Evolutionary conservation across 2,329 filamentous ascomycete genomes (phyloP).

Genomic region (Raffaelea albimanens): DNA sequence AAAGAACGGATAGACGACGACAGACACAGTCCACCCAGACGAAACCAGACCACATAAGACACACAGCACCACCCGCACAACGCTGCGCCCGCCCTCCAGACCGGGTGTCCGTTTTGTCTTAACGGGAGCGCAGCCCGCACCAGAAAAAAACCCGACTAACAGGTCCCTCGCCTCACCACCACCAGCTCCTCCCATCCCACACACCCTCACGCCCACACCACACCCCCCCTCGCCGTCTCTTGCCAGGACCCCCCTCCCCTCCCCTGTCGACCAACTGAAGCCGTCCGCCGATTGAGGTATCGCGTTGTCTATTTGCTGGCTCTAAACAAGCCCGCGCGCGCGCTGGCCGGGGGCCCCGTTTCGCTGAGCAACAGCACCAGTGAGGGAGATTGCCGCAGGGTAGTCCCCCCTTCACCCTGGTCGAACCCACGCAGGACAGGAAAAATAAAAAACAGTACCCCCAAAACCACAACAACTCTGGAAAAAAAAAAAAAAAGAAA

Average conservation of each 20-base stretch:
- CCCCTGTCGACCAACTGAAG: slow-evolving; percentile 6
- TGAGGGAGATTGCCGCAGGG: slow-evolving; percentile 3
- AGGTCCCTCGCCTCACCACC: no score
- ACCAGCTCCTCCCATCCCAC: no score
- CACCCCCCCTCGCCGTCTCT: background rate
- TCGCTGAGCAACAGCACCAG: background rate
- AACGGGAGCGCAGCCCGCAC: no score
- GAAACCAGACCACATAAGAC: no score
- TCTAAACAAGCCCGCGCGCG: slow-evolving; percentile 7
- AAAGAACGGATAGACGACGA: no score
- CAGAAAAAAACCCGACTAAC: no score
- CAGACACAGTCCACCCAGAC: no score
- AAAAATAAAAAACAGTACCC: background rate
- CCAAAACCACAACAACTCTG: background rate
- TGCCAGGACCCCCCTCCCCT: slow-evolving; percentile 2
- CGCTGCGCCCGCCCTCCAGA: no score
- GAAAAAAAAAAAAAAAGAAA: background rate
- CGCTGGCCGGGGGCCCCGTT: background rate
- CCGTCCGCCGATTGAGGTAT: slow-evolving; percentile 7
- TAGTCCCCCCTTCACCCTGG: background rate
- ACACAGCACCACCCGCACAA: no score
- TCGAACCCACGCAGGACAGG: background rate
- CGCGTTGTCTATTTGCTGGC: slow-evolving; percentile 9
- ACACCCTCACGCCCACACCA: slow-evolving; percentile 1
- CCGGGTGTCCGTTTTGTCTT: no score